These are phyloP conservation scores for Leavenworthia alabamica DNA, from an alignment of 345 rosid genomes.

Conservation along the genomic window DNA sequence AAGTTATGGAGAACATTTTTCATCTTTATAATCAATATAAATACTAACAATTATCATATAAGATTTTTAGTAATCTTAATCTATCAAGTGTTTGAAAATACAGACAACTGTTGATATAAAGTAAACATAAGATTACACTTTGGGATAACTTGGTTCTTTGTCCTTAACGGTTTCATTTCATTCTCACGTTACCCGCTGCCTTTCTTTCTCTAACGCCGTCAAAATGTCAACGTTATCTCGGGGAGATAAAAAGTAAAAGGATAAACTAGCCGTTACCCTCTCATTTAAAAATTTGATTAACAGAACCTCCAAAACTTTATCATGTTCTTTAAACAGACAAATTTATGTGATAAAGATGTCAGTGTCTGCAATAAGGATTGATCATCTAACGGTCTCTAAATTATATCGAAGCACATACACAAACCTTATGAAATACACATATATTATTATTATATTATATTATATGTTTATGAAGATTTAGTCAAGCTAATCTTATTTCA, in stretches of 20 bases:
- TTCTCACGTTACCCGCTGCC: conserved; percentile 22
- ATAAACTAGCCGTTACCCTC: conserved; percentile 25
- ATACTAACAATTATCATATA: conserved; percentile 4
- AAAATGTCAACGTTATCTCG: neutral
- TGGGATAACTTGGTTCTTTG: conserved; percentile 11
- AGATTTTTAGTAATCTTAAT: conserved; percentile 24
- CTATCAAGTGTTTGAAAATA: conserved; percentile 16
- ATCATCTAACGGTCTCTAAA: no score
- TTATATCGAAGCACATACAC: no score
- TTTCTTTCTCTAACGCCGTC: conserved; percentile 16
- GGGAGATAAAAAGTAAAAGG: neutral
- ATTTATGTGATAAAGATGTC: neutral
- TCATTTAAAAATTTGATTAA: neutral
- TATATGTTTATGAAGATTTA: neutral
- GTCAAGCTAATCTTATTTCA: neutral
- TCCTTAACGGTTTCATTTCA: conserved; percentile 45
- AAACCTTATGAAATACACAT: no score
- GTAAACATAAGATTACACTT: neutral
- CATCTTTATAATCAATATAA: conserved; percentile 17
- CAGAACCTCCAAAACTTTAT: neutral
- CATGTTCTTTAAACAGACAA: neutral
- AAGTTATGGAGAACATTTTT: conserved; percentile 12
- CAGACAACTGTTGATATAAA: neutral
- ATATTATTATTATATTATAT: no score
- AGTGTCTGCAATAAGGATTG: no score